A percentile compares a stretch with the other conserved stretches of the same genome.
Conservation (phyloP, 1,284 basidiomycete genomes). For the Sporisorium reilianum region DNA sequence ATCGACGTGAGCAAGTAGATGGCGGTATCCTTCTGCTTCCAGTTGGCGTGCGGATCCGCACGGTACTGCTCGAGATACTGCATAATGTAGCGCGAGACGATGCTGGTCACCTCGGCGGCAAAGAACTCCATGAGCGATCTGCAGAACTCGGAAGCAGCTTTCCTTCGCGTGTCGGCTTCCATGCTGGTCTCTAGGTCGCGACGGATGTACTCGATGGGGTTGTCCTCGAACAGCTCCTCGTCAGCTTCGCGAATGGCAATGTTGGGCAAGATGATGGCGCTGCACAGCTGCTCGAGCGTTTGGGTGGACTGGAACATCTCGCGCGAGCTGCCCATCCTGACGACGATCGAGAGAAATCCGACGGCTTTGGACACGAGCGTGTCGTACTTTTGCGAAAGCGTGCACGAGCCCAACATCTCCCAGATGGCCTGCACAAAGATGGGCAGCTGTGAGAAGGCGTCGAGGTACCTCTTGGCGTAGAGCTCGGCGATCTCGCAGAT, state of each 20-base stretch:
- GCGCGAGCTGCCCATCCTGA: slow-evolving; percentile 75
- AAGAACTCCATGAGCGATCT: slow-evolving; percentile 85
- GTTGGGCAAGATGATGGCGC: slow-evolving; percentile 93
- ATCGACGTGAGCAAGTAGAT: slow-evolving; percentile 92
- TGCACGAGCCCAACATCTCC: slow-evolving; percentile 83
- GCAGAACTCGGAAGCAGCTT: slow-evolving; percentile 92
- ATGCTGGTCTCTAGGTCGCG: slow-evolving; percentile 80
- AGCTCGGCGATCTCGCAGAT: slow-evolving; percentile 94
- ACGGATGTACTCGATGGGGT: slow-evolving; percentile 94
- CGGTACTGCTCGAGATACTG: slow-evolving; percentile 77
- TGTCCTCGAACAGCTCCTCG: slow-evolving; percentile 96
- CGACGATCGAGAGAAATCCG: slow-evolving; percentile 90
- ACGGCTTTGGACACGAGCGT: slow-evolving; percentile 91
- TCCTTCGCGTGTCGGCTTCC: slow-evolving; percentile 81
- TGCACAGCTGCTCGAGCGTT: slow-evolving; percentile 84
- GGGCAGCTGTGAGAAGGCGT: slow-evolving; percentile 84
- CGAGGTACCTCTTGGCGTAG: slow-evolving; percentile 90
- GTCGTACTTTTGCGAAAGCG: slow-evolving; percentile 81
- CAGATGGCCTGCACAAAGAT: slow-evolving; percentile 91
- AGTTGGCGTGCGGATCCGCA: slow-evolving; percentile 78
- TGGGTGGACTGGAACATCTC: slow-evolving; percentile 74
- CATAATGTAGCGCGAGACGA: slow-evolving; percentile 85
- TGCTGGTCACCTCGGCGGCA: slow-evolving; percentile 84
- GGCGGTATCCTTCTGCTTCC: slow-evolving; percentile 96
- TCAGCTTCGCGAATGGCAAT: slow-evolving; percentile 89